Evolutionary conservation across 2,329 filamentous ascomycete genomes (phyloP).

Genomic region (Xylaria sp.): DNA sequence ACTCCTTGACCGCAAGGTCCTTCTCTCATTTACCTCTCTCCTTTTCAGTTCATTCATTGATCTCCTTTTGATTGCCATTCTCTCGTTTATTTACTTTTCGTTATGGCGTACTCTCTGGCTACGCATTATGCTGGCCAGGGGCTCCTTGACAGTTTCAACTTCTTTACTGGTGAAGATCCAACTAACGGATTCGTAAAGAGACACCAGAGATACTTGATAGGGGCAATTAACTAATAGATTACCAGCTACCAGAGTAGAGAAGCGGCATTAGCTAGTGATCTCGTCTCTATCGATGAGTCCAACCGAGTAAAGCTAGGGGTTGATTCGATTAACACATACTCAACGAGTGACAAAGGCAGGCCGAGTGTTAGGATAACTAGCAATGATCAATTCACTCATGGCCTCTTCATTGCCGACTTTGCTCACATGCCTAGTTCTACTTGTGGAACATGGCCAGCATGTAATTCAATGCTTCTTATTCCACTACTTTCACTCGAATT

Average conservation of each 20-base stretch:
- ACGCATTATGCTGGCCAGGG: slow-evolving; percentile 49
- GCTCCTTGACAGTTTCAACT: slow-evolving; percentile 58
- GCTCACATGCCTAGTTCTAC: slow-evolving; percentile 77
- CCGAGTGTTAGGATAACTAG: slow-evolving; percentile 75
- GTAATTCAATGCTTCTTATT: slow-evolving; percentile 52
- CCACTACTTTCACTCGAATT: slow-evolving; percentile 25
- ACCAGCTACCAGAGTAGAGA: slow-evolving; percentile 57
- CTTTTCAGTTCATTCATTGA: slow-evolving; percentile 47
- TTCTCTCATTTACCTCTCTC: slow-evolving; percentile 34
- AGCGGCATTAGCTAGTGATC: slow-evolving; percentile 53
- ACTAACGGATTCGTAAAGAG: slow-evolving; percentile 74
- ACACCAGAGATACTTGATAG: slow-evolving; percentile 41
- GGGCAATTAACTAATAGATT: slow-evolving; percentile 5
- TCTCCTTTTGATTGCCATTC: slow-evolving; percentile 22
- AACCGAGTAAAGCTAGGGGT: slow-evolving; percentile 61
- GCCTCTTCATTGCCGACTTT: slow-evolving; percentile 77
- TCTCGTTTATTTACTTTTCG: slow-evolving; percentile 12
- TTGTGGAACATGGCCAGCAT: slow-evolving; percentile 81
- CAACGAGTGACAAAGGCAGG: slow-evolving; percentile 54
- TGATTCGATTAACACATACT: slow-evolving; percentile 55
- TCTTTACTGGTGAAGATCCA: slow-evolving; percentile 65
- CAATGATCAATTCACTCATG: slow-evolving; percentile 70
- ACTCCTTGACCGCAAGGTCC: slow-evolving; percentile 40
- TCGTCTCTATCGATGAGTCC: slow-evolving; percentile 57
- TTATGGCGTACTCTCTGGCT: slow-evolving; percentile 48